phyloP scores from a whole-genome alignment of 2,329 filamentous ascomycete species.

The Paecilomyces variotii region DNA sequence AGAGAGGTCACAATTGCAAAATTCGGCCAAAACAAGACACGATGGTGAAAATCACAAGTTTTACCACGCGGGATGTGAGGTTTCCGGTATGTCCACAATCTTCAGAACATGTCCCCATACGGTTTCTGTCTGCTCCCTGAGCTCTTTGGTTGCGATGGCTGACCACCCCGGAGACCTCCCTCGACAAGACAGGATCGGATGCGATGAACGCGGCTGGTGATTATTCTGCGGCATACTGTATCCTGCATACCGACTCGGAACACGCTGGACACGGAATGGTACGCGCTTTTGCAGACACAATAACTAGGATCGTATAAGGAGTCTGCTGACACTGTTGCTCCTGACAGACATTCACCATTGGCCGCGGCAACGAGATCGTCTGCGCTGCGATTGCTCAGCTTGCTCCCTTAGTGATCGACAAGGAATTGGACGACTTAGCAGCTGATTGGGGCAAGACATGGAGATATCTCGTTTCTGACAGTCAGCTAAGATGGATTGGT shows the following conservation, averaged over 20 bases:
- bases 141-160: not conserved
- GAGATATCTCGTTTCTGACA: slow-evolving; percentile 86
- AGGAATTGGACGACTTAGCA: slow-evolving; percentile 68
- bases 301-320: not conserved
- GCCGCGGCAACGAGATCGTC: slow-evolving; percentile 83
- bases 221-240: slow-evolving; percentile 92
- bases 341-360: slow-evolving; percentile 37
- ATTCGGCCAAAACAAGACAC: slow-evolving; percentile 5
- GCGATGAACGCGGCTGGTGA: slow-evolving; percentile 93
- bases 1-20: not conserved
- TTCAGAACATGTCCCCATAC: slow-evolving; percentile 1
- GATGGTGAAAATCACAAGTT: slow-evolving; percentile 62
- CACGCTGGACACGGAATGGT: slow-evolving; percentile 37
- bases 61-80: slow-evolving; percentile 64
- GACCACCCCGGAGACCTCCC: slow-evolving; percentile 54
- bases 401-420: slow-evolving; percentile 65
- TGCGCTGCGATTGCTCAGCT: slow-evolving; percentile 75
- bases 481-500: slow-evolving; percentile 86
- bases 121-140: slow-evolving; percentile 6
- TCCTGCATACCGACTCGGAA: slow-evolving; percentile 68
- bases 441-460: slow-evolving; percentile 80
- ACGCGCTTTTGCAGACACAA: slow-evolving; percentile 7
- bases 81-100: slow-evolving; percentile 49
- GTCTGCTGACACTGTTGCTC: not conserved
- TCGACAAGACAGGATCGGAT: slow-evolving; percentile 93